phyloP scores from a whole-genome alignment of 805 yeast species.

The Starmerella powellii region DNA sequence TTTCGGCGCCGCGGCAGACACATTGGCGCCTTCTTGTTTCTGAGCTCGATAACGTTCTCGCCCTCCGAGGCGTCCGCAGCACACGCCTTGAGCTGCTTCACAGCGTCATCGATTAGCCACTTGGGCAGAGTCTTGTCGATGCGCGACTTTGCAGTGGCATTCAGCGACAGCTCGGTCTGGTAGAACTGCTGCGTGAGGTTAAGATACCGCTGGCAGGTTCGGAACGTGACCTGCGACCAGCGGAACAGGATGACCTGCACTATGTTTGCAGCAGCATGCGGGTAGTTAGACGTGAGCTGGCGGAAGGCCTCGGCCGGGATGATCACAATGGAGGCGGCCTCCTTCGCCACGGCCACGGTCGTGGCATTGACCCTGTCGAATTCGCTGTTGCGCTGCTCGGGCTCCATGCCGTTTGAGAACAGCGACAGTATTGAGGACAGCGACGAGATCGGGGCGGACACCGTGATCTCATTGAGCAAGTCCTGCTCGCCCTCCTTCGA shows the following conservation, averaged over 20 bases:
- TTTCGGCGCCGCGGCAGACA: too few relatives aligned
- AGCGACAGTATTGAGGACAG: conserved; percentile 66
- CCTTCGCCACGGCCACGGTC: conserved; percentile 62
- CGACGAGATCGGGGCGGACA: conserved; percentile 78
- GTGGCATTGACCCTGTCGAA: conserved; percentile 24
- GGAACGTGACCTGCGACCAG: conserved; percentile 79
- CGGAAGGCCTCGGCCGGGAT: conserved; percentile 78
- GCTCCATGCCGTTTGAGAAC: conserved; percentile 40
- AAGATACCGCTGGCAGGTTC: conserved; percentile 74
- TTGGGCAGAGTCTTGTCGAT: conserved; percentile 18
- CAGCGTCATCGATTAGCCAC: conserved; percentile 8
- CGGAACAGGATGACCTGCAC: conserved; percentile 84
- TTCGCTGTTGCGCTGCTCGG: conserved; percentile 14
- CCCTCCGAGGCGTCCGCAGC: not conserved
- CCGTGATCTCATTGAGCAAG: conserved; percentile 62
- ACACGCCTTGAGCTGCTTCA: conserved; percentile 5
- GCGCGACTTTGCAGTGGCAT: conserved; percentile 25
- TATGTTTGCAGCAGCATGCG: conserved; percentile 83
- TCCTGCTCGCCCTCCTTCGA: conserved; percentile 54
- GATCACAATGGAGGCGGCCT: conserved; percentile 74
- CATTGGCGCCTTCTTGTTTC: not conserved
- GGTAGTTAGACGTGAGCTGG: conserved; percentile 58
- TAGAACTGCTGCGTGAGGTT: conserved; percentile 75
- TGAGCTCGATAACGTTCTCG: conserved; percentile 9
- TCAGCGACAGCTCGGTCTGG: conserved; percentile 59